A percentile compares a stretch with the other conserved stretches of the same genome.
phyloP scores from a whole-genome alignment of 2,329 filamentous ascomycete species.

The Penicillium sp. region DNA sequence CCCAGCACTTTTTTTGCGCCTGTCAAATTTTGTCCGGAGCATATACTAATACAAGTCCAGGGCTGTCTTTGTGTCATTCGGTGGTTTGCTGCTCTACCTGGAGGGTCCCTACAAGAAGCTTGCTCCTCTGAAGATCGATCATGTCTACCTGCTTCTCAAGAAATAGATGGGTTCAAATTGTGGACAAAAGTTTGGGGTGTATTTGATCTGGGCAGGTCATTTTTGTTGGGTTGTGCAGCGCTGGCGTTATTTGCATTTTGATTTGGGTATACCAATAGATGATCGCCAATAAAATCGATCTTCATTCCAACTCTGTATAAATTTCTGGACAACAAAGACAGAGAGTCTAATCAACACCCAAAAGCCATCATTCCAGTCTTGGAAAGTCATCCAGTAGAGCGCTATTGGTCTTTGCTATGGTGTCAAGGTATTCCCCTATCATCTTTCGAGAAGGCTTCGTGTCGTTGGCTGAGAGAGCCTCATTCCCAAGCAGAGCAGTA shows the following conservation, averaged over 20 bases:
- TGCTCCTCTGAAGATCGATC: constrained; percentile 85
- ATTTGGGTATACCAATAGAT: constrained; percentile 39
- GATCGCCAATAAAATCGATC: constrained; percentile 22
- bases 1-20: neutral
- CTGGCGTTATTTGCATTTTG: constrained; percentile 38
- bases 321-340: neutral
- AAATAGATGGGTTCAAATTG: constrained; percentile 56
- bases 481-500: neutral
- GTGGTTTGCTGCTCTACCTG: constrained; percentile 83
- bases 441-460: neutral
- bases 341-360: neutral
- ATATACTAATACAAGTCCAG: constrained; percentile 48
- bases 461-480: neutral
- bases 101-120: constrained; percentile 96
- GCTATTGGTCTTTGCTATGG: neutral
- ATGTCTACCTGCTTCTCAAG: constrained; percentile 91
- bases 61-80: constrained; percentile 92
- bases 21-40: neutral
- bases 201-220: constrained; percentile 15
- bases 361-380: neutral
- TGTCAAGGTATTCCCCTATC: neutral
- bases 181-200: constrained; percentile 21
- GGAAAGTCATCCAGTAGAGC: neutral
- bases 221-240: constrained; percentile 38
- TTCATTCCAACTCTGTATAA: neutral